phyloP scores from a whole-genome alignment of 1,139 yeast genomes.

The Candida sojae region DNA sequence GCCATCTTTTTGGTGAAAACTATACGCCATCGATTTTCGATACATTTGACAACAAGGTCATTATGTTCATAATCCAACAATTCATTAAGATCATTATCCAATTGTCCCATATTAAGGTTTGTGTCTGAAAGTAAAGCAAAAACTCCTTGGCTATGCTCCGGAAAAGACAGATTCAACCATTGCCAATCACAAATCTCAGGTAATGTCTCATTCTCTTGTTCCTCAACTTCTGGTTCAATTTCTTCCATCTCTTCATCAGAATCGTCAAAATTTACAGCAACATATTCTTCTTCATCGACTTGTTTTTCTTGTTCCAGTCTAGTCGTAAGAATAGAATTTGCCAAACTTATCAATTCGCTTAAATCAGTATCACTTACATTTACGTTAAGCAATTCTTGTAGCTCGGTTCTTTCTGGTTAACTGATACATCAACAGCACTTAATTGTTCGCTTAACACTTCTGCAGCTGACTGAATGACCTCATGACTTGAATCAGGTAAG shows the following conservation, averaged over 20 bases:
- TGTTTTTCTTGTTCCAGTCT: constrained; percentile 13
- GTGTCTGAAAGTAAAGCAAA: constrained; percentile 18
- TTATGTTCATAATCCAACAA: constrained; percentile 53
- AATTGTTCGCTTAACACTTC: constrained; percentile 66
- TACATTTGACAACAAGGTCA: constrained; percentile 48
- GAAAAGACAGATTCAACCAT: constrained; percentile 5
- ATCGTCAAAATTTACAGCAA: constrained; percentile 28
- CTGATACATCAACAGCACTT: constrained; percentile 43
- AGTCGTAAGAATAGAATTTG: constrained; percentile 56
- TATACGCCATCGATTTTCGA: constrained; percentile 54
- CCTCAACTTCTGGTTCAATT: constrained; percentile 22
- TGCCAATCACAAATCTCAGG: constrained; percentile 5
- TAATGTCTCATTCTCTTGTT: constrained; percentile 12
- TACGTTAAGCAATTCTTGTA: constrained; percentile 46
- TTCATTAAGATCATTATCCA: constrained; percentile 55
- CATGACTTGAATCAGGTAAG: constrained; percentile 43
- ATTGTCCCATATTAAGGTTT: constrained; percentile 34
- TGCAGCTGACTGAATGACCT: constrained; percentile 55
- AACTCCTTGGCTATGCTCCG: constrained; percentile 8
- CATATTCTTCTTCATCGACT: constrained; percentile 17
- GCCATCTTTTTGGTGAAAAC: constrained; percentile 51
- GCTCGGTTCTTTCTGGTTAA: constrained; percentile 31
- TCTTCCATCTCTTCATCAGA: constrained; percentile 28
- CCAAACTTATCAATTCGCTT: constrained; percentile 52
- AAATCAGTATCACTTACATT: constrained; percentile 48